These are phyloP conservation scores for Saturnispora sekii DNA, from an alignment of 805 yeast genomes.

Conservation along the genomic window DNA sequence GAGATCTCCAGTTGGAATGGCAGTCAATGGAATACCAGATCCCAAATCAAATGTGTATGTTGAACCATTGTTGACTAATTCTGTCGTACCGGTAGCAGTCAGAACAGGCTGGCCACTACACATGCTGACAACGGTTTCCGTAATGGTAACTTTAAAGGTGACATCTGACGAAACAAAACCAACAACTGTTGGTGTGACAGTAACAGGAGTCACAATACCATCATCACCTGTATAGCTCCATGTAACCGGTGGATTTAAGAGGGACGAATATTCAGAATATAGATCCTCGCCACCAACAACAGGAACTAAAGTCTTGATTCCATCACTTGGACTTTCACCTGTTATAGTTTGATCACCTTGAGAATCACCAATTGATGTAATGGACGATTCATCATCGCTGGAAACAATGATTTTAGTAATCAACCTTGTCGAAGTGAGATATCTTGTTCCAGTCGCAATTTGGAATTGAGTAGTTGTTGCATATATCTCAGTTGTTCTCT, in stretches of 20 bases:
- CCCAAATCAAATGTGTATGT: conserved; percentile 2
- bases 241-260: neutral
- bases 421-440: neutral
- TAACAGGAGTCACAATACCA: neutral
- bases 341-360: neutral
- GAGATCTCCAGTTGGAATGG: too few species aligned
- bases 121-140: neutral
- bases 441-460: neutral
- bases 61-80: neutral
- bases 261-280: neutral
- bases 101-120: neutral
- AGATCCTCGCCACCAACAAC: conserved; percentile 5
- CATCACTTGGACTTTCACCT: neutral
- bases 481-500: neutral
- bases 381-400: too few species aligned
- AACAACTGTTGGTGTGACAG: conserved; percentile 1
- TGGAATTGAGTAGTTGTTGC: neutral
- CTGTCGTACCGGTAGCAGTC: conserved; percentile 1
- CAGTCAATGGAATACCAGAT: neutral
- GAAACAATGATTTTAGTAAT: conserved; percentile 1
- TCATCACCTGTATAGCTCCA: neutral
- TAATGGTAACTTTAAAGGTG: neutral
- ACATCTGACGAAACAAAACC: neutral
- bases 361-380: neutral
- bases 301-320: neutral